Evolutionary conservation across 1,284 basidiomycete genomes (phyloP).

Genomic region (Albatrellus sp.): DNA sequence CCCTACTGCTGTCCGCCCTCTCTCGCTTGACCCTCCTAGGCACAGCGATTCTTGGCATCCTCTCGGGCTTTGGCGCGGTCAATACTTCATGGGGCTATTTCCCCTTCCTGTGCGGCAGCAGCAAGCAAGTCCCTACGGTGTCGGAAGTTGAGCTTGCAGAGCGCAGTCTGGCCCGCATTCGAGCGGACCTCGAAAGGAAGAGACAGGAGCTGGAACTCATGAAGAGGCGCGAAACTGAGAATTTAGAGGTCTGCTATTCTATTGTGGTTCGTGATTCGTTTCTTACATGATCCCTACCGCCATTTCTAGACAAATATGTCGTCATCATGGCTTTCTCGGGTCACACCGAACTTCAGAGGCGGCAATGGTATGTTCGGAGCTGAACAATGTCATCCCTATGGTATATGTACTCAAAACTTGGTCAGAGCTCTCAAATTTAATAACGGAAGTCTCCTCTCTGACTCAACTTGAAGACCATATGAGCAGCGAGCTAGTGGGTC

Average conservation of each 20-base stretch:
- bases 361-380: conserved; percentile 27
- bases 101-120: conserved; percentile 16
- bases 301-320: conserved; percentile 10
- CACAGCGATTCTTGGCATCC: conserved; percentile 54
- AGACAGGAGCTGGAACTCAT: conserved; percentile 5
- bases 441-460: conserved; percentile 49
- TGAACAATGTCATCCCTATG: background rate
- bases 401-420: background rate
- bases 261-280: background rate
- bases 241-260: conserved; percentile 3
- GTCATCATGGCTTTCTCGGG: conserved; percentile 32
- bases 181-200: conserved; percentile 28
- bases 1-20: conserved; percentile 32
- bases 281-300: background rate
- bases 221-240: conserved; percentile 4
- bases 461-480: conserved; percentile 60
- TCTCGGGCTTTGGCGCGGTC: conserved; percentile 67
- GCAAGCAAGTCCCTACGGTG: conserved; percentile 29
- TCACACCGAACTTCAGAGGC: conserved; percentile 36
- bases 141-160: conserved; percentile 36
- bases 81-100: conserved; percentile 46
- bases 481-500: conserved; percentile 37
- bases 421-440: conserved; percentile 21
- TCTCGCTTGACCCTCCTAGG: conserved; percentile 65
- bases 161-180: conserved; percentile 37